Base-by-base conservation (phyloP, 768 basidiomycete species). In the Rossbeevera mucosa region DNA sequence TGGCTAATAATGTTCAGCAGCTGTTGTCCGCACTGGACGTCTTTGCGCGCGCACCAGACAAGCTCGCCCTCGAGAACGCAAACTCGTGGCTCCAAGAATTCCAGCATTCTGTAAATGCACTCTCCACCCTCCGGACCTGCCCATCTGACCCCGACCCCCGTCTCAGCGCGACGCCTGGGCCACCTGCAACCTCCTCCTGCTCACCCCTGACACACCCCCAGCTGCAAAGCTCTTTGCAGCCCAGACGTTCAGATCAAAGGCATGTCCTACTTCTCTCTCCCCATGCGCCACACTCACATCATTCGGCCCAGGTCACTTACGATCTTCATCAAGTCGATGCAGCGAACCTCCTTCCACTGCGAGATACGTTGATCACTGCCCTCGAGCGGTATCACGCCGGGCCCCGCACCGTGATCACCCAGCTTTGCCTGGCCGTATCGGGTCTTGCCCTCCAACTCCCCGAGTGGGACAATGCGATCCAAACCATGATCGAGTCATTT, bases 1-100 rank as follows among this genome's bases (percentile, higher is more conserved):
- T 88, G 86, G 74, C 81, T 57, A 82, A 82, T 57, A 82, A 82
- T 63, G 76, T 89, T 36, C 85, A 86, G 69, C 80, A 80, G 57
- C 72, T 93, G 6, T 70, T 91, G 62, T 80, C 87, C 59, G 91
- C 86, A 21, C 76, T 93, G 60, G 82, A 84, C 47, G 87, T 92
- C 43, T 93, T 93, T 69, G 76, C 79, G 59, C 79, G 83, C 54
- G 85, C 86, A 48, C 89, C 95, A 28, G 90, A 95, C 77, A 87
- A 89, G 62, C 71, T 72, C 14, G 84, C 91, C 16, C 79, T 96
- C 58, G 88, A 91, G 60, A 80, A 79, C 59, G 95, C 94, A 59
- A 97, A 96, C 74, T 74, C 83, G 60, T 97, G 94, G 94, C 85
- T 99, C 57, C 88, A 94, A 75, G 93, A 94, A 72, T 99, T 98